These are phyloP conservation scores for Spinacia oleracea DNA, from an alignment of 179 eudicot species.

Conservation along the genomic window DNA sequence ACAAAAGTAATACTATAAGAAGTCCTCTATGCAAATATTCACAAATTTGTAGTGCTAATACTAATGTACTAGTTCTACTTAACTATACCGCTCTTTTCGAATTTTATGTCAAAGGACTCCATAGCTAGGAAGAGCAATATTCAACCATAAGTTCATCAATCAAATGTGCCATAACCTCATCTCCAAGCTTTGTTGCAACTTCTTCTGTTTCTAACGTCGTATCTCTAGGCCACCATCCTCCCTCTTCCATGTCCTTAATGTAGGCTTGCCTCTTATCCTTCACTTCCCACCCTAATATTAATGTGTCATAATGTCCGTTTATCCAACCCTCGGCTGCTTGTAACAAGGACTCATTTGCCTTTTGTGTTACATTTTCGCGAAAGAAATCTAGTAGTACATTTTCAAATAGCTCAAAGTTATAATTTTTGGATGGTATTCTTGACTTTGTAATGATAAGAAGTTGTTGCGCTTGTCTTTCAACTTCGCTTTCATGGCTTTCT, in stretches of 20 bases:
- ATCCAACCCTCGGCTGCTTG: slow-evolving; percentile 63
- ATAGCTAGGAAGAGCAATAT: background rate
- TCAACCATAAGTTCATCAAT: slow-evolving; percentile 53
- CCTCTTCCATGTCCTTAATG: slow-evolving; percentile 58
- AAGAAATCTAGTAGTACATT: slow-evolving; percentile 53
- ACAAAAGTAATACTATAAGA: slow-evolving; percentile 13
- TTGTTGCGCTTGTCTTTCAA: slow-evolving; percentile 24
- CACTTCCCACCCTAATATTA: slow-evolving; percentile 54
- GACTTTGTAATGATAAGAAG: slow-evolving; percentile 27
- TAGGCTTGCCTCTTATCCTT: slow-evolving; percentile 53
- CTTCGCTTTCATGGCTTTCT: slow-evolving; percentile 20
- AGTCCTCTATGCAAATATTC: slow-evolving; percentile 23
- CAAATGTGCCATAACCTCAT: slow-evolving; percentile 43
- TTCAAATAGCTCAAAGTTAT: slow-evolving; percentile 33
- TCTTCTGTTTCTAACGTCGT: slow-evolving; percentile 45
- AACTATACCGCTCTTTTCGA: slow-evolving; percentile 2
- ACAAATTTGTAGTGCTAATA: slow-evolving; percentile 27
- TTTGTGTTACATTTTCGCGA: slow-evolving; percentile 32
- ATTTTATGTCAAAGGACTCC: background rate
- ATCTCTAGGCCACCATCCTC: slow-evolving; percentile 52
- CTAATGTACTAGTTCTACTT: slow-evolving; percentile 15
- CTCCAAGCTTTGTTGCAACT: slow-evolving; percentile 50
- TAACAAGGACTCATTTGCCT: slow-evolving; percentile 27
- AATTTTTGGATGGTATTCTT: slow-evolving; percentile 21
- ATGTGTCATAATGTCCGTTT: slow-evolving; percentile 34